Evolutionary conservation across 2,329 filamentous ascomycete species (phyloP).

Genomic region (Fonsecaea pedrosoi): DNA sequence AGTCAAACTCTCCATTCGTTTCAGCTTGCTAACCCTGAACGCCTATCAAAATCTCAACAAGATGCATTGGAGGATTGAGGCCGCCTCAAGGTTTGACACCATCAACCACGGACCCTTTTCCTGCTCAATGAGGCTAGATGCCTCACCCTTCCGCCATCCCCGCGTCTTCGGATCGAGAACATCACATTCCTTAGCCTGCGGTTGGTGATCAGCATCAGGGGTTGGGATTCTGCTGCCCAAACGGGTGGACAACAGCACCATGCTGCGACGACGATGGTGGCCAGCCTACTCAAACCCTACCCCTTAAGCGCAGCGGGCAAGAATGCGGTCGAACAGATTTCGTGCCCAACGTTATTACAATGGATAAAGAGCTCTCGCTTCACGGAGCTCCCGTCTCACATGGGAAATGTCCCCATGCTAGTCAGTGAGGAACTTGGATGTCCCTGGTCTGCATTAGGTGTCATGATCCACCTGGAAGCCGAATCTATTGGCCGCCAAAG

Average conservation of each 20-base stretch:
- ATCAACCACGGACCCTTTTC: constrained; percentile 17
- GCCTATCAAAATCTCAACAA: constrained; percentile 11
- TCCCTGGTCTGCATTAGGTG: neutral
- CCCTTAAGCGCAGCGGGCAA: constrained; percentile 17
- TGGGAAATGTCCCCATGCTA: neutral
- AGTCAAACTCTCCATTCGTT: neutral
- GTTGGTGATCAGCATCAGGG: constrained; percentile 24
- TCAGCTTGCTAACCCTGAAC: constrained; percentile 5
- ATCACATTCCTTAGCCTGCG: constrained; percentile 5
- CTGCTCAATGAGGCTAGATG: constrained; percentile 32
- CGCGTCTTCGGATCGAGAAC: constrained; percentile 25
- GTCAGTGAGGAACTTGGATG: neutral
- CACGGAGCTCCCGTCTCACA: neutral
- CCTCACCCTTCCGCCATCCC: constrained; percentile 28
- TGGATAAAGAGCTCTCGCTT: neutral
- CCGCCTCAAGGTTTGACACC: constrained; percentile 24
- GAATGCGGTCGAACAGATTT: neutral
- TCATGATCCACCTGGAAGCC: neutral
- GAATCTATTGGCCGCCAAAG: neutral
- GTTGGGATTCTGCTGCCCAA: constrained; percentile 8
- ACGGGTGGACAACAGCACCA: constrained; percentile 21
- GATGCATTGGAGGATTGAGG: constrained; percentile 13
- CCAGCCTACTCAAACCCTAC: constrained; percentile 15
- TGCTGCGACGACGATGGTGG: constrained; percentile 20
- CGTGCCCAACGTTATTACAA: neutral